Evolutionary conservation across 495 filamentous ascomycete genomes (phyloP).

Genomic region (Neurospora tetrasperma): DNA sequence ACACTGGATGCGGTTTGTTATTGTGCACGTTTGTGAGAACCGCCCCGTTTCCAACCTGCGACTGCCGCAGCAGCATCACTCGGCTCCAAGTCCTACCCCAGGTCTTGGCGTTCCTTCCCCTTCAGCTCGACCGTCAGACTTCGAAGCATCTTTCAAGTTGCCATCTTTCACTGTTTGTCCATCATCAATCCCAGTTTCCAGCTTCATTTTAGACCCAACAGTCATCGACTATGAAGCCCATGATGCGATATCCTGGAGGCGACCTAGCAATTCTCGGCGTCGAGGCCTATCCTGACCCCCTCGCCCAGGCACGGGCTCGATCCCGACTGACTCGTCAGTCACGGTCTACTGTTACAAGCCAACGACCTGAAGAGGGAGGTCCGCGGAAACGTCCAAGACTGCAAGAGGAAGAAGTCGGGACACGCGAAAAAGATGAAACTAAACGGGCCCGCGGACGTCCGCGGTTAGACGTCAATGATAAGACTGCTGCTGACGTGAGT

Average conservation of each 20-base stretch:
- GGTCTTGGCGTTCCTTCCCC: background rate
- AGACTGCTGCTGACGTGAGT: conserved; percentile 46
- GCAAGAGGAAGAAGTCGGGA: conserved; percentile 5
- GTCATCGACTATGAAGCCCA: background rate
- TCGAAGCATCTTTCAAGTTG: background rate
- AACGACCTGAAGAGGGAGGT: conserved; percentile 12
- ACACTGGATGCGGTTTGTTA: background rate
- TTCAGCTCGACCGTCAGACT: background rate
- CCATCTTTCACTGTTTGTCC: background rate
- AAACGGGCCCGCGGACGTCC: conserved; percentile 54
- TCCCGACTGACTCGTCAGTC: background rate
- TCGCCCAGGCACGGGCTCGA: conserved; percentile 6
- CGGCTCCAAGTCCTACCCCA: background rate
- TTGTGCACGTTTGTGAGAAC: no score
- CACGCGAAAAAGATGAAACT: conserved; percentile 29
- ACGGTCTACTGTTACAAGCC: background rate
- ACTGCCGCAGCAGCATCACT: background rate
- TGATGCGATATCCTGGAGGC: conserved; percentile 26
- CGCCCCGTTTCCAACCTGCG: background rate
- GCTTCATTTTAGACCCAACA: background rate
- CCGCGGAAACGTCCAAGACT: conserved; percentile 20
- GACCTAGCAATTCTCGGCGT: conserved; percentile 39
- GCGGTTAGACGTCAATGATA: conserved; percentile 59
- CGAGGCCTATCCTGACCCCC: conserved; percentile 32
- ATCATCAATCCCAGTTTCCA: background rate